phyloP scores from a whole-genome alignment of 176 grass and related monocot species.

The Avena sativa region DNA sequence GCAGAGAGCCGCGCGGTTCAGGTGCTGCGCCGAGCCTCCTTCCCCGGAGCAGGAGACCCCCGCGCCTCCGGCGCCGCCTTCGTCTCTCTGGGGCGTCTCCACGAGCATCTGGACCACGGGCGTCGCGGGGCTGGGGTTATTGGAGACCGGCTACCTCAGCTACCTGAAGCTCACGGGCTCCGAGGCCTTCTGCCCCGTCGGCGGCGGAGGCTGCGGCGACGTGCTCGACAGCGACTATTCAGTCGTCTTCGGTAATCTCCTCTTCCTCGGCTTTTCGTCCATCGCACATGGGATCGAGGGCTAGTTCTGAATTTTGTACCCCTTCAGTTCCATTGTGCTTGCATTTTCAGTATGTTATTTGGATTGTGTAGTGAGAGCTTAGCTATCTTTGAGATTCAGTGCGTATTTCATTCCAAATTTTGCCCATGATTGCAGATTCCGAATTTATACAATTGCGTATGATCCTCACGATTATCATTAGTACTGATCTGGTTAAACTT shows the following conservation, averaged over 20 bases:
- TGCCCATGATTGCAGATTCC: background rate
- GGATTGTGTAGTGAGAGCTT: background rate
- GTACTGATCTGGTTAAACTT: background rate
- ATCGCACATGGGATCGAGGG: background rate
- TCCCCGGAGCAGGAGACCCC: constrained; percentile 39
- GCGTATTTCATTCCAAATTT: background rate
- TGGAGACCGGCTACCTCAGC: constrained; percentile 88
- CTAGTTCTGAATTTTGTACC: background rate
- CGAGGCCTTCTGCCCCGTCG: constrained; percentile 85
- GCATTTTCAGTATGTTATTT: background rate
- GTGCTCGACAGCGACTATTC: constrained; percentile 90
- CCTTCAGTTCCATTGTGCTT: background rate
- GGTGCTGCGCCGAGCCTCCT: constrained; percentile 54
- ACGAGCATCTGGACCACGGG: constrained; percentile 71
- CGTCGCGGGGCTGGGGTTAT: constrained; percentile 63
- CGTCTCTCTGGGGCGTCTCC: constrained; percentile 63
- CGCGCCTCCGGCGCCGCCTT: background rate
- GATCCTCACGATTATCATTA: background rate
- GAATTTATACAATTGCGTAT: background rate
- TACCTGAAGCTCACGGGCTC: constrained; percentile 83
- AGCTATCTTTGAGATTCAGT: background rate
- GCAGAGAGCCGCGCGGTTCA: constrained; percentile 48
- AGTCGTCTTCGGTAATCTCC: constrained; percentile 67
- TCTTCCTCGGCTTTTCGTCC: background rate
- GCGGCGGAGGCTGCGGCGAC: constrained; percentile 64